Percentiles rank a stretch among this genome's conserved stretches.
phyloP scores from a whole-genome alignment of 805 yeast species.

The Blastobotrys terrestris region DNA sequence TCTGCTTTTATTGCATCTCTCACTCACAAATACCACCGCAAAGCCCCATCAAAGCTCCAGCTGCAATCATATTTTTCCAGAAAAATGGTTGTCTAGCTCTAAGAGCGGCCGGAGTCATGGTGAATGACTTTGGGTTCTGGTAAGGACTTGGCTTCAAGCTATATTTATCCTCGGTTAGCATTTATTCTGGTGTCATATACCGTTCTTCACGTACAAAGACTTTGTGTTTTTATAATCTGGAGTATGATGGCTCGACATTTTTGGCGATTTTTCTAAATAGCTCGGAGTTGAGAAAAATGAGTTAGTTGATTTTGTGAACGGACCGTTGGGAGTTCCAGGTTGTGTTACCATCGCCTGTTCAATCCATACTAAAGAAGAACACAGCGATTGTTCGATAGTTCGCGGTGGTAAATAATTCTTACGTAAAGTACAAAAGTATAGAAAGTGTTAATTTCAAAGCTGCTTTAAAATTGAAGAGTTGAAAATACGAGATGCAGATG shows the following conservation, averaged over 20 bases:
- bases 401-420: not conserved
- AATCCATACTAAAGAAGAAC: no score
- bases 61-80: slow-evolving; percentile 62
- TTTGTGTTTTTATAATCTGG: not conserved
- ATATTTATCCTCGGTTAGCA: not conserved
- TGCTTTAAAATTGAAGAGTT: no score
- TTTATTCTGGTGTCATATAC: not conserved
- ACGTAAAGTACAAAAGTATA: no score
- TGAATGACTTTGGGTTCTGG: slow-evolving; percentile 63
- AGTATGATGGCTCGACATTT: not conserved
- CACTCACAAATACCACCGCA: slow-evolving; percentile 59
- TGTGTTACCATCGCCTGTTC: no score
- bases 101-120: slow-evolving; percentile 90
- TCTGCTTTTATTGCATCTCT: not conserved
- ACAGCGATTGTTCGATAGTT: no score
- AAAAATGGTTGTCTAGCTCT: slow-evolving; percentile 87
- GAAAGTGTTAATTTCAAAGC: no score
- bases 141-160: slow-evolving; percentile 37
- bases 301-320: not conserved
- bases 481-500: no score
- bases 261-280: not conserved
- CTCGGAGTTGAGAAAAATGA: not conserved
- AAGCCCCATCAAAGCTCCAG: slow-evolving; percentile 53
- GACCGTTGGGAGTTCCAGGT: not conserved
- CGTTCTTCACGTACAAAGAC: not conserved